Evolutionary conservation across 2,329 filamentous ascomycete species (phyloP), one percentile per base, ranked within the genome.

Genomic region (Chrysoporthe austroafricana): DNA sequence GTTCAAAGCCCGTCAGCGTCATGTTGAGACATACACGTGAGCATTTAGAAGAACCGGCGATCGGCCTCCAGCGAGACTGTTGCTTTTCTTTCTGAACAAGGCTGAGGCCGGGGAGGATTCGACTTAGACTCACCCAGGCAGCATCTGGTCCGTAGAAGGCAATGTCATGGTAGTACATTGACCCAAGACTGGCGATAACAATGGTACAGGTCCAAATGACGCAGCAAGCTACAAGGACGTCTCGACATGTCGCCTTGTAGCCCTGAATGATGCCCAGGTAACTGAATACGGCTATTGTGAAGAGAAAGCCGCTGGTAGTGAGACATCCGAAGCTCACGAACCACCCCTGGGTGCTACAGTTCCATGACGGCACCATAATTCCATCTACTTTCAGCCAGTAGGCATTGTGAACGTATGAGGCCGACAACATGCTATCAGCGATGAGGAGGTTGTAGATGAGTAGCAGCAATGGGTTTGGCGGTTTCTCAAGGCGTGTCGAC

Each of bases 391-490:
- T 75, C 5, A 91, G 79, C 85, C 89, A 90, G 46, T 84, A 79
- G 4, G 84, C 83, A 69, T 89, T 91, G 61, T 91, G 79, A 56
- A 90, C 73, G 73, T 91, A 92, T 4, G 88, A 86, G 0, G 86
- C 75, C 8, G 87, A 83, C 73, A 92, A 90, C 73, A 90, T 86
- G 66, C 91, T 83, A 72, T 92, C 90, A 68, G 90, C 89, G 32
- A 90, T 77, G 5, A 92, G 79, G 0, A 92, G 83, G 74, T 92
- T 92, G 75, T 90, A 86, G 67, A 92, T 89, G 4, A 92, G 81
- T 0, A 92, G 80, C 39, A 91, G 82, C 73, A 91, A 90, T 76
- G 92, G 90, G 71, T 91, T 91, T 0, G 83, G 83, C 6, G 81
- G 78, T 26, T 79, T 77, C 50, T 74, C 76, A 5, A 9, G 36